Percentiles rank a stretch among this genome's conserved stretches.
phyloP scores from a whole-genome alignment of 495 filamentous ascomycete species.

The Xylaria acuta region DNA sequence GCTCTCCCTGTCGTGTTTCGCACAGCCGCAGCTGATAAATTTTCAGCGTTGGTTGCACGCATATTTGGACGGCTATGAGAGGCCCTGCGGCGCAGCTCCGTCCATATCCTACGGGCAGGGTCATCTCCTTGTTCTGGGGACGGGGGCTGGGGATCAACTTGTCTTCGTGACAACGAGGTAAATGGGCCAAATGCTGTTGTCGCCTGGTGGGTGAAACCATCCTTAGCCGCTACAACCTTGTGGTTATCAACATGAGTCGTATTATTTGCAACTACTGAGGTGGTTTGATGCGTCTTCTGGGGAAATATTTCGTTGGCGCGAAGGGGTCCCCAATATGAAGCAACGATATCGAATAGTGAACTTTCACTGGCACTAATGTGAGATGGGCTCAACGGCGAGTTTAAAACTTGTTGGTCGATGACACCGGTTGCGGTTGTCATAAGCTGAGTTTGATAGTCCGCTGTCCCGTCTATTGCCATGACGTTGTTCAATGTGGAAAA shows the following conservation, averaged over 20 bases:
- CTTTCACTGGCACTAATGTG: slow-evolving; percentile 37
- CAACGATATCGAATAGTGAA: slow-evolving; percentile 51
- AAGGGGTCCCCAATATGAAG: slow-evolving; percentile 49
- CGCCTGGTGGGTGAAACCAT: background rate
- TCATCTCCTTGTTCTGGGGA: slow-evolving; percentile 36
- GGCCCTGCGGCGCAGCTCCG: slow-evolving; percentile 47
- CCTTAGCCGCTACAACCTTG: background rate
- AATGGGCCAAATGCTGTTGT: background rate
- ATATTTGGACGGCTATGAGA: slow-evolving; percentile 34
- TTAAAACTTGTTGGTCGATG: slow-evolving; percentile 47
- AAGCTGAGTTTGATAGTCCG: slow-evolving; percentile 44
- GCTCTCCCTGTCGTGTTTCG: slow-evolving; percentile 20
- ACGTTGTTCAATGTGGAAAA: slow-evolving; percentile 41
- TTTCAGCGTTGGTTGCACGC: slow-evolving; percentile 31
- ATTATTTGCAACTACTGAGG: background rate
- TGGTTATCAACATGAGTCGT: background rate
- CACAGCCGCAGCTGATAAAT: slow-evolving; percentile 27
- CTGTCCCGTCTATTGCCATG: slow-evolving; percentile 30
- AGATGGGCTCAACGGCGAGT: slow-evolving; percentile 48
- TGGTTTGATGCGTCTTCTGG: slow-evolving; percentile 35
- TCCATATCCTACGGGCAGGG: slow-evolving; percentile 56
- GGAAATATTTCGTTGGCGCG: slow-evolving; percentile 48
- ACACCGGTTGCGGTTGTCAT: slow-evolving; percentile 50
- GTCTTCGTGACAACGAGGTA: slow-evolving; percentile 3
- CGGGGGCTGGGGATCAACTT: background rate